phyloP scores from a whole-genome alignment of 139 green algal genomes.

The Closterium sp. region DNA sequence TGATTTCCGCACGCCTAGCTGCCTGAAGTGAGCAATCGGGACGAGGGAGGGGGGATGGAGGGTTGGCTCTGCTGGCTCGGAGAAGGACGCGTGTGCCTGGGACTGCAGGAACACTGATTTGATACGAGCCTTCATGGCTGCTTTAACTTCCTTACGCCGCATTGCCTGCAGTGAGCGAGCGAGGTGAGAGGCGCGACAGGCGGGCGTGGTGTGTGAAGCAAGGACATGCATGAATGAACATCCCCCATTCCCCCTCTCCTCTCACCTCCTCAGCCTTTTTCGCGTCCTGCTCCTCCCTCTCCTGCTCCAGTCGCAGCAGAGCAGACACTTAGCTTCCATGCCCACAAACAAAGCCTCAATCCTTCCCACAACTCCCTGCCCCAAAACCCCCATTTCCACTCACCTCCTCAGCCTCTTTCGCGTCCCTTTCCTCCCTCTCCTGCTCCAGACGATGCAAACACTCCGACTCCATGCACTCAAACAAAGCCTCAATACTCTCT shows the following conservation, averaged over 20 bases:
- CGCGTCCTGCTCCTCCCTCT: too few relatives aligned
- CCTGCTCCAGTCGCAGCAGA: too few relatives aligned
- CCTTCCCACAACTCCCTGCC: too few relatives aligned
- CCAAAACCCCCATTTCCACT: neutral
- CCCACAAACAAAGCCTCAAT: too few relatives aligned
- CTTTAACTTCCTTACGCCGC: neutral
- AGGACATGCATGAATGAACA: too few relatives aligned
- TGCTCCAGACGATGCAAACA: neutral
- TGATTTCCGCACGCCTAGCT: neutral
- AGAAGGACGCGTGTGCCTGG: conserved; percentile 40
- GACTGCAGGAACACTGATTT: conserved; percentile 20
- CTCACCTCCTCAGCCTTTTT: too few relatives aligned
- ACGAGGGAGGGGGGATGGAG: neutral
- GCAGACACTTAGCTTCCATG: too few relatives aligned
- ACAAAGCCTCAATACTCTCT: neutral
- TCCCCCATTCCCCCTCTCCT: too few relatives aligned
- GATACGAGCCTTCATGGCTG: conserved; percentile 27
- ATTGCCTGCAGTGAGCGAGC: neutral
- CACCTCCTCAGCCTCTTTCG: neutral
- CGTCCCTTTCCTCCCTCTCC: neutral
- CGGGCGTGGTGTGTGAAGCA: neutral
- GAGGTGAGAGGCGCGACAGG: neutral
- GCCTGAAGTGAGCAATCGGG: neutral
- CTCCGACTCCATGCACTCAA: neutral
- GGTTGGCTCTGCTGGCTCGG: neutral